Percentiles rank a stretch among this genome's conserved stretches.
Conservation (phyloP, 805 yeast species). For the Candida orba region DNA sequence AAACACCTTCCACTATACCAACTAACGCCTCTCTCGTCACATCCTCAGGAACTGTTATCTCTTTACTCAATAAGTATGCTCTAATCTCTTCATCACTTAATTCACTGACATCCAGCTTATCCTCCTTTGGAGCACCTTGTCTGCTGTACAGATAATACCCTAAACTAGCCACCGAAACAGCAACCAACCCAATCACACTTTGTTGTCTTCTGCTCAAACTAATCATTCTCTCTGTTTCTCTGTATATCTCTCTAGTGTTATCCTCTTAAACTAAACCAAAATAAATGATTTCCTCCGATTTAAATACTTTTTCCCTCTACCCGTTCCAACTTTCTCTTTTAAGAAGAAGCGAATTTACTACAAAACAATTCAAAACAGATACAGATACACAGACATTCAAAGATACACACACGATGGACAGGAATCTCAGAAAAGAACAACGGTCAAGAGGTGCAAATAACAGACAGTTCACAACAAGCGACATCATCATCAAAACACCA, state of each 20-base stretch:
- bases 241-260: too few species aligned
- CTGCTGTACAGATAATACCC: background rate
- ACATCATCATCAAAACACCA: conserved; percentile 11
- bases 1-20: background rate
- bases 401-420: too few species aligned
- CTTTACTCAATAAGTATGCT: conserved; percentile 4
- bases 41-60: conserved; percentile 9
- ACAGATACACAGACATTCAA: too few species aligned
- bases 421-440: conserved; percentile 8
- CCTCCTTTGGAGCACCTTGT: background rate
- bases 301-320: background rate
- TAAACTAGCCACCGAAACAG: too few species aligned
- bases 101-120: background rate
- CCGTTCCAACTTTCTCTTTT: conserved; percentile 4
- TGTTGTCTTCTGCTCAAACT: too few species aligned
- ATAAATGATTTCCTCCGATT: too few species aligned
- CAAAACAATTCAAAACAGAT: background rate
- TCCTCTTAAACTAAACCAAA: too few species aligned
- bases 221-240: too few species aligned
- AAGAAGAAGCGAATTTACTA: background rate
- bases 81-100: conserved; percentile 9
- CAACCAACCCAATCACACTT: too few species aligned
- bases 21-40: conserved; percentile 5
- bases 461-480: conserved; percentile 9
- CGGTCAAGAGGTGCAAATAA: background rate